These are phyloP conservation scores for Talinum fruticosum DNA, from an alignment of 148 eudicot genomes.

Conservation along the genomic window DNA sequence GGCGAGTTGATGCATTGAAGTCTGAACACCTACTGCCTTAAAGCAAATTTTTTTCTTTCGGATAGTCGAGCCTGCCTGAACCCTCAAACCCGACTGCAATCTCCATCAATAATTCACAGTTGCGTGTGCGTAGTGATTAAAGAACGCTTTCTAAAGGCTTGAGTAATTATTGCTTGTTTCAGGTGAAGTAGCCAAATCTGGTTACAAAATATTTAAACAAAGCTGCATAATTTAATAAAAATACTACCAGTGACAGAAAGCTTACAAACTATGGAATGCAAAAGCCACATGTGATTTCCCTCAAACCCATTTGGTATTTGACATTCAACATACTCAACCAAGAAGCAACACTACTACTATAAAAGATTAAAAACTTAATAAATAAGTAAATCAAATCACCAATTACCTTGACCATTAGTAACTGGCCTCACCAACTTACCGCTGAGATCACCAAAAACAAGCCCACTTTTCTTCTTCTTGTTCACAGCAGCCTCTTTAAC, in stretches of 20 bases:
- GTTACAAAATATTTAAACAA: too few species aligned
- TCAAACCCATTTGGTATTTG: background rate
- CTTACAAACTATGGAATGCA: background rate
- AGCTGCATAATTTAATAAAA: background rate
- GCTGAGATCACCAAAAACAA: constrained; percentile 25
- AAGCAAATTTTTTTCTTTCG: background rate
- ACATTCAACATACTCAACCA: background rate
- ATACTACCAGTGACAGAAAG: background rate
- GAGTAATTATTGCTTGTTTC: too few species aligned
- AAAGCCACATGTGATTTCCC: background rate
- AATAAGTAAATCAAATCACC: background rate
- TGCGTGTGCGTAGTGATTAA: too few species aligned
- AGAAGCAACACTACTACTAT: background rate
- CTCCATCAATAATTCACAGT: background rate
- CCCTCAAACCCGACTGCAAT: background rate
- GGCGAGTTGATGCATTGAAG: background rate
- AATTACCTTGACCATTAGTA: constrained; percentile 44
- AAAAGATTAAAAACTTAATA: background rate
- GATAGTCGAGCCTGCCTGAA: background rate
- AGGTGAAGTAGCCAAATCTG: too few species aligned
- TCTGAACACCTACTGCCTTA: background rate
- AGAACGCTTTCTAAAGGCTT: too few species aligned
- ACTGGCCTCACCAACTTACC: constrained; percentile 30
- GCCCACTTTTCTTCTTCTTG: constrained; percentile 53
- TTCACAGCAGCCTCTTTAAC: constrained; percentile 22